Evolutionary conservation across 1,139 yeast species (phyloP).

Genomic region (Debaryomyces coudertii): DNA sequence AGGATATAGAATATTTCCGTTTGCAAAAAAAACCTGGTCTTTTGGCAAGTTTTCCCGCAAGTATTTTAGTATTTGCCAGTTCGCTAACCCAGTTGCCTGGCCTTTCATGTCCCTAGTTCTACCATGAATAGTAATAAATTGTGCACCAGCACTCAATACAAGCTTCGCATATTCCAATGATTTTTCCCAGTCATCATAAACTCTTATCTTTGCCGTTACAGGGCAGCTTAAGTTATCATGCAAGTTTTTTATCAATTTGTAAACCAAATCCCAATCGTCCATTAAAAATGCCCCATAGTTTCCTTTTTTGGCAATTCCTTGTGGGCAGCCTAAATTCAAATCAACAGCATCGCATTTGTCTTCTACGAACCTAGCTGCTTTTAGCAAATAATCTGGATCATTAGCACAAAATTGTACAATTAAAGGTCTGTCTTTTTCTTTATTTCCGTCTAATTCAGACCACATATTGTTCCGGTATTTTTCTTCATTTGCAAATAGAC

Average conservation of each 20-base stretch:
- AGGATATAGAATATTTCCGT: conserved; percentile 64
- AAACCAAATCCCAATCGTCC: conserved; percentile 94
- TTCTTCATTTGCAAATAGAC: conserved; percentile 81
- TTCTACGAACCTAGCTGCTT: conserved; percentile 80
- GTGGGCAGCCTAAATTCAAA: conserved; percentile 95
- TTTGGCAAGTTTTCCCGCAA: conserved; percentile 77
- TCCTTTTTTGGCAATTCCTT: conserved; percentile 94
- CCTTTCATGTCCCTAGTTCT: conserved; percentile 98
- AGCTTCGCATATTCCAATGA: conserved; percentile 84
- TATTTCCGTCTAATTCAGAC: conserved; percentile 73
- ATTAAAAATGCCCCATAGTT: conserved; percentile 92
- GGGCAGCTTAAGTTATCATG: conserved; percentile 80
- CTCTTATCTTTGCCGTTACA: conserved; percentile 93
- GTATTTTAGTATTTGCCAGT: conserved; percentile 80
- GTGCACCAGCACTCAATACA: conserved; percentile 96
- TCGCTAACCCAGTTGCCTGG: conserved; percentile 91
- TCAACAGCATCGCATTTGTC: conserved; percentile 95
- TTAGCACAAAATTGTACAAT: conserved; percentile 96
- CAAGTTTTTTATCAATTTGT: conserved; percentile 67
- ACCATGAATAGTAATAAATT: conserved; percentile 92
- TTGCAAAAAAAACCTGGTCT: conserved; percentile 88
- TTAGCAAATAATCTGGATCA: conserved; percentile 80
- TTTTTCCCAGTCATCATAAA: conserved; percentile 83
- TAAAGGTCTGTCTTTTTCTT: conserved; percentile 70
- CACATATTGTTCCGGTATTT: conserved; percentile 82